Conservation (phyloP, 805 yeast species). For the Myxozyma monticola region DNA sequence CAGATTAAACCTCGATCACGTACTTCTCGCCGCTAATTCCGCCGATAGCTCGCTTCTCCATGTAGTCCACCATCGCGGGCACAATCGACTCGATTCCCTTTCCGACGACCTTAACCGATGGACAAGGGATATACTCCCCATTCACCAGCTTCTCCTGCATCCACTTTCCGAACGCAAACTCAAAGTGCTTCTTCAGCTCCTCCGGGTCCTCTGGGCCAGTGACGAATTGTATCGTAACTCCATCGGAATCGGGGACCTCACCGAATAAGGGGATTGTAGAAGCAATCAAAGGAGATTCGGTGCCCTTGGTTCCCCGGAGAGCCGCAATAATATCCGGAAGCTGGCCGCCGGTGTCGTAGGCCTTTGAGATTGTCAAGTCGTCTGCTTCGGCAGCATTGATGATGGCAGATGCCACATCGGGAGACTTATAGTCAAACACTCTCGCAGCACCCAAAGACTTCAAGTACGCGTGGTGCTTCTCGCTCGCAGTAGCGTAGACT, state of each 20-base stretch:
- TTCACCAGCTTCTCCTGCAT: neutral
- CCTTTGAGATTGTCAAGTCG: constrained; percentile 1
- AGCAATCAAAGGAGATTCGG: neutral
- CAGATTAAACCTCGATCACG: no score
- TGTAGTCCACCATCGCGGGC: no score
- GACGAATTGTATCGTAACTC: neutral
- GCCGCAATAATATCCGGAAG: neutral
- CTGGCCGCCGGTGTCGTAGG: neutral
- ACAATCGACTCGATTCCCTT: no score
- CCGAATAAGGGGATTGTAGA: neutral
- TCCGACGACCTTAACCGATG: no score
- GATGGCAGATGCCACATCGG: constrained; percentile 17
- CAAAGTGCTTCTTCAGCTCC: neutral
- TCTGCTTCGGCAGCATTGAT: neutral
- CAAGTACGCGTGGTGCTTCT: constrained; percentile 46
- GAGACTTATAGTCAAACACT: constrained; percentile 48
- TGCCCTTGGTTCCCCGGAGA: neutral
- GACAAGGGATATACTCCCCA: no score
- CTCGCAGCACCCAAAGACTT: constrained; percentile 53
- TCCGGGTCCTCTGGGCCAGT: neutral
- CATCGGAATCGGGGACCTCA: neutral
- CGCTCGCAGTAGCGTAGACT: constrained; percentile 54
- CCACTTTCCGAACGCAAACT: neutral
- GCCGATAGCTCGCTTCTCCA: no score
- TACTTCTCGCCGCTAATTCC: no score